phyloP scores from a whole-genome alignment of 2,329 filamentous ascomycete species.

The Magnaporthiopsis poae region DNA sequence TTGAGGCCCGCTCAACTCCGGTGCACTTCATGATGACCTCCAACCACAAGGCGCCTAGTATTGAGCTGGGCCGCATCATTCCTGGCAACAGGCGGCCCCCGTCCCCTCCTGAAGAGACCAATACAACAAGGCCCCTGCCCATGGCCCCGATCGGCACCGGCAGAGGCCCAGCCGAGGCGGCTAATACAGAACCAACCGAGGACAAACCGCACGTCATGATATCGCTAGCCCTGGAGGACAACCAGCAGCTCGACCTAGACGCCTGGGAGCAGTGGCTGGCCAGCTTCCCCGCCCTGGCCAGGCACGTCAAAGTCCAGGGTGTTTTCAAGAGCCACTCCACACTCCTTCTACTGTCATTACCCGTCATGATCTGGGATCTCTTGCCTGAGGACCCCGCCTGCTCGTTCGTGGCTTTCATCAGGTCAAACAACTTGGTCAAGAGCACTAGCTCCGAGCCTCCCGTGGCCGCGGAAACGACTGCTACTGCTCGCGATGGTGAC shows the following conservation, averaged over 20 bases:
- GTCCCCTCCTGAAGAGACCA: slow-evolving; percentile 24
- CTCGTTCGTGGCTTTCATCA: slow-evolving; percentile 49
- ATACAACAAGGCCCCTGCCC: slow-evolving; percentile 9
- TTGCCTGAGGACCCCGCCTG: slow-evolving; percentile 48
- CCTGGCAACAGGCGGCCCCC: slow-evolving; percentile 25
- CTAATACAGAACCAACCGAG: slow-evolving; percentile 37
- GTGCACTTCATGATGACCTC: slow-evolving; percentile 56
- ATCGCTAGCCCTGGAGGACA: slow-evolving; percentile 47
- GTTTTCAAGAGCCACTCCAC: slow-evolving; percentile 54
- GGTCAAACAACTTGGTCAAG: slow-evolving; percentile 44
- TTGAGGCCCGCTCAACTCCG: slow-evolving; percentile 48
- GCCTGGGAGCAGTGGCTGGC: slow-evolving; percentile 50
- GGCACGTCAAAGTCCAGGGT: slow-evolving; percentile 51
- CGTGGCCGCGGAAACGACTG: not conserved
- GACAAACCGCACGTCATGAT: slow-evolving; percentile 52
- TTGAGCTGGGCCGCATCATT: slow-evolving; percentile 39
- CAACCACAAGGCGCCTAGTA: slow-evolving; percentile 49
- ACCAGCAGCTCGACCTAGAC: slow-evolving; percentile 46
- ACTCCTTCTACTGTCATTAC: slow-evolving; percentile 46
- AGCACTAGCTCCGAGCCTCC: slow-evolving; percentile 18
- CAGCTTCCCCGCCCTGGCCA: slow-evolving; percentile 46
- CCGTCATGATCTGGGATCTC: slow-evolving; percentile 50
- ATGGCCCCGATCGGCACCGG: slow-evolving; percentile 8
- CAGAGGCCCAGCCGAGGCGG: slow-evolving; percentile 12
- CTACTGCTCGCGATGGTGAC: slow-evolving; percentile 9